Evolutionary conservation across 257 asterid genomes (phyloP), one percentile per base, ranked within the genome.

Genomic region (Thymus mandschuricus): DNA sequence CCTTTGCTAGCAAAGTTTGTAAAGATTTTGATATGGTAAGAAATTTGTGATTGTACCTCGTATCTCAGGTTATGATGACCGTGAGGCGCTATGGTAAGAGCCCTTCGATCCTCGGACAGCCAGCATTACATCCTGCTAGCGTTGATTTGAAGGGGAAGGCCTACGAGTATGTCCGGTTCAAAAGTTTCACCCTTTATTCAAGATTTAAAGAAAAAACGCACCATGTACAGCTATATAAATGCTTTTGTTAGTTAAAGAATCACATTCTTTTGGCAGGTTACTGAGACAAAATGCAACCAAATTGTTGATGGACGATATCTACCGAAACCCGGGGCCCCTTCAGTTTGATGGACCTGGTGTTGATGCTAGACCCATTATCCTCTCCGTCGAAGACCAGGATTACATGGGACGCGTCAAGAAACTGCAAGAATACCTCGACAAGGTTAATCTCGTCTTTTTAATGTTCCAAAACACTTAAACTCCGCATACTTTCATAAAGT

Each of bases 281-380:
- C 69, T 92, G 89, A 88, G 98, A 61, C 91, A 95, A 76, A 92
- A 88, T 46, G 96, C 96, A 0, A 79, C 87, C 82, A 92, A 86
- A 77, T 89, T 95, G 70, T 87, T 92, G 86, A 68, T 88, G 80
- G 98, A 95, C 10, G 99, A 95, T 56, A 80, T 89, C 8, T 92
- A 95, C 77, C 87, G 98, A 85, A 95, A 95, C 81, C 98, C 99
- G 0, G 98, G 99, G 38, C 98, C 99, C 12, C 96, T 95, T 71
- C 99, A 95, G 81, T 95, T 84, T 73, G 98, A 95, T 13, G 98
- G 99, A 28, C 89, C 99, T 8, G 99, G 99, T 68, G 98, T 96
- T 44, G 98, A 95, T 83, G 82, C 95, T 3, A 92, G 83, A 82
- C 81, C 98, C 3, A 81, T 95, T 2, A 83, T 80, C 56, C 86